Evolutionary conservation across 371 early-diverging fungal genomes (phyloP).

Genomic region (Saksenaea oblongispora): DNA sequence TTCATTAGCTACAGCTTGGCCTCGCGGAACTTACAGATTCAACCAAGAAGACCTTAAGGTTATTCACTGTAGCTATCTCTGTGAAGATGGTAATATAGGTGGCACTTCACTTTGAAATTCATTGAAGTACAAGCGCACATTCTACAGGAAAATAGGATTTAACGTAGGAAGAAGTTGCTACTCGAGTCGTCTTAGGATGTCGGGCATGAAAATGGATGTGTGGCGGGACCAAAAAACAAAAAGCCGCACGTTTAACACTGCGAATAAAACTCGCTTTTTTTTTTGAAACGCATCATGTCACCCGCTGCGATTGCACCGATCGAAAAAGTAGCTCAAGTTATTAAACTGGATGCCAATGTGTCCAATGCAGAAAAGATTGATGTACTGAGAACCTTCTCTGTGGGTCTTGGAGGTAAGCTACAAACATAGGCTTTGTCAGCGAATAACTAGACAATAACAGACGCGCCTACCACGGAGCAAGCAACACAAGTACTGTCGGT

Average conservation of each 20-base stretch:
- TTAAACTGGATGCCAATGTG: conserved; percentile 18
- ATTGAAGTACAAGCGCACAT: too few species aligned
- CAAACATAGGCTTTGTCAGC: not conserved
- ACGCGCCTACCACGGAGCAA: conserved; percentile 19
- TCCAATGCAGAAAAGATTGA: conserved; percentile 26
- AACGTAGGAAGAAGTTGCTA: too few species aligned
- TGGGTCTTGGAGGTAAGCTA: conserved; percentile 28
- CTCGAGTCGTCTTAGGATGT: too few species aligned
- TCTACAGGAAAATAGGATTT: too few species aligned
- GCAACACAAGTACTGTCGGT: conserved; percentile 23
- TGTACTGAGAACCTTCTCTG: conserved; percentile 28
- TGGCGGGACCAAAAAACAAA: not conserved
- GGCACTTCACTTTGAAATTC: too few species aligned
- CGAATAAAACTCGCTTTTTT: not conserved
- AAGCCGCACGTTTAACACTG: not conserved
- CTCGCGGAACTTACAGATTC: too few species aligned
- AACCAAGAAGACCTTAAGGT: too few species aligned
- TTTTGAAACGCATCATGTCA: conserved; percentile 17
- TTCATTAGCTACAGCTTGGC: too few species aligned
- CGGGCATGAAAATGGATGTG: too few species aligned
- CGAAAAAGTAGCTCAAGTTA: conserved; percentile 27
- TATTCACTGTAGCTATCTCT: too few species aligned
- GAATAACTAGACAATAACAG: conserved; percentile 7
- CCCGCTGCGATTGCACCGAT: conserved; percentile 19
- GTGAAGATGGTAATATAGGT: too few species aligned